A percentile compares a stretch with the other conserved stretches of the same genome.
phyloP scores from a whole-genome alignment of 768 basidiomycete genomes.

The Serendipita indica region DNA sequence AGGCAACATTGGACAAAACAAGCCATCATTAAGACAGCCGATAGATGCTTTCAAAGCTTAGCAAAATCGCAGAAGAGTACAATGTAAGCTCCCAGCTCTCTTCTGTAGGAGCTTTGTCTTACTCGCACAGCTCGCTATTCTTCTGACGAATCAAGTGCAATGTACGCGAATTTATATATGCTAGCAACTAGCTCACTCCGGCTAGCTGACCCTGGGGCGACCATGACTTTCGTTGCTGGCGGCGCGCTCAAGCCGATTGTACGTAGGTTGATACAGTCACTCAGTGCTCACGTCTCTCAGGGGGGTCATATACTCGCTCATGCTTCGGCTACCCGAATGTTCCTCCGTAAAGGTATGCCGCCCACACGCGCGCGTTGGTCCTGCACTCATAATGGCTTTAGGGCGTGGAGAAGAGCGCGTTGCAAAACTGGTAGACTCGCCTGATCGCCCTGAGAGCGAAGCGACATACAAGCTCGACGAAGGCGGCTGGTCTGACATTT shows the following conservation, averaged over 20 bases:
- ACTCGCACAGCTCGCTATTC: slow-evolving; percentile 51
- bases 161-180: slow-evolving; percentile 28
- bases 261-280: background rate
- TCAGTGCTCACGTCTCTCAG: slow-evolving; percentile 16
- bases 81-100: slow-evolving; percentile 38
- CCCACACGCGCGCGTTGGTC: background rate
- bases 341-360: slow-evolving; percentile 67
- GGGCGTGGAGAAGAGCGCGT: slow-evolving; percentile 85
- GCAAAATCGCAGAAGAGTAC: slow-evolving; percentile 84
- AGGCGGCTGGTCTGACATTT: slow-evolving; percentile 81
- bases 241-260: slow-evolving; percentile 77
- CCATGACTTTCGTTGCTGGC: slow-evolving; percentile 89
- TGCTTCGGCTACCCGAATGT: slow-evolving; percentile 77
- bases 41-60: slow-evolving; percentile 81
- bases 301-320: slow-evolving; percentile 81
- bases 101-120: slow-evolving; percentile 3
- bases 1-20: slow-evolving; percentile 8
- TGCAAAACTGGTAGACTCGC: slow-evolving; percentile 79
- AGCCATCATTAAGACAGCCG: background rate
- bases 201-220: slow-evolving; percentile 84
- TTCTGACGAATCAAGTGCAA: slow-evolving; percentile 90
- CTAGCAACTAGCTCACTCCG: background rate
- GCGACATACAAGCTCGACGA: slow-evolving; percentile 85
- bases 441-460: slow-evolving; percentile 78
- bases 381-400: slow-evolving; percentile 19